These are phyloP conservation scores for Sequoia sempervirens DNA, from an alignment of 75 land plant genomes.

Conservation along the genomic window DNA sequence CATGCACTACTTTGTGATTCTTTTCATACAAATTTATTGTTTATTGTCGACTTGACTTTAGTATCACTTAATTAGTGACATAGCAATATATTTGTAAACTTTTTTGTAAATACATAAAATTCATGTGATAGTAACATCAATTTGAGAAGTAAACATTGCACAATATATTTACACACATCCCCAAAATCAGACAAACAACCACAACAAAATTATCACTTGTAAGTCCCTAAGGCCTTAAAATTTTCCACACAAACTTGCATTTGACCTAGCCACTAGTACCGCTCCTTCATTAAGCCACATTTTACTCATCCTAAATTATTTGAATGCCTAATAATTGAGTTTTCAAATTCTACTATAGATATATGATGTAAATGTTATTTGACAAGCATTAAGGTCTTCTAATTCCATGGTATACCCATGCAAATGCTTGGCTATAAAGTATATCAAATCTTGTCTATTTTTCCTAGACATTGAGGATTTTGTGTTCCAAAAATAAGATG, in stretches of 20 bases:
- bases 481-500: neutral
- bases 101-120: too few species aligned
- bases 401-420: neutral
- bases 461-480: neutral
- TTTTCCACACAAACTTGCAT: neutral
- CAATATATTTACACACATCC: too few species aligned
- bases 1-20: too few species aligned
- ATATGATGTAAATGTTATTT: too few species aligned
- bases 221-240: slow-evolving; percentile 19
- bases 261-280: neutral
- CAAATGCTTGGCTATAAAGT: neutral
- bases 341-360: neutral
- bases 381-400: too few species aligned
- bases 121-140: too few species aligned
- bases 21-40: too few species aligned
- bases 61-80: too few species aligned
- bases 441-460: neutral
- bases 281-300: neutral
- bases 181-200: slow-evolving; percentile 60
- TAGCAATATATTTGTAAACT: too few species aligned
- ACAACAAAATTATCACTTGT: slow-evolving; percentile 65
- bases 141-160: too few species aligned
- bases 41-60: too few species aligned
- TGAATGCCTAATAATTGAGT: neutral
- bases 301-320: neutral